phyloP scores from a whole-genome alignment of 2,329 filamentous ascomycete species.

The Penicillium sp. region DNA sequence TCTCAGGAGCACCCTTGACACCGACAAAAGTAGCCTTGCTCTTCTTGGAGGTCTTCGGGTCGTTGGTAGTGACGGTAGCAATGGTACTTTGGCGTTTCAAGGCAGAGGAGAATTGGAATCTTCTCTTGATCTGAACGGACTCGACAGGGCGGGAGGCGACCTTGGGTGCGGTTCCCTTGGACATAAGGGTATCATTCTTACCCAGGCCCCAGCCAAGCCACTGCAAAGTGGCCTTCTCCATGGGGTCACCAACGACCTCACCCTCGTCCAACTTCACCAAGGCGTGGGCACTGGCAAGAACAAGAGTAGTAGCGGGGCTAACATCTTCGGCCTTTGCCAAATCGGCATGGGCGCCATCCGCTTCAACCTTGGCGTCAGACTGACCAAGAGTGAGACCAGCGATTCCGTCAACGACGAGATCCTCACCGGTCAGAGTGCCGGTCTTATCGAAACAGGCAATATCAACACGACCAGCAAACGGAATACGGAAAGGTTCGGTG shows the following conservation, averaged over 20 bases:
- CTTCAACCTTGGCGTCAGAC: conserved; percentile 65
- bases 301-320: conserved; percentile 81
- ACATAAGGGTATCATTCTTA: conserved; percentile 78
- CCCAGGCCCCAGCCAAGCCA: conserved; percentile 94
- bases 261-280: conserved; percentile 95
- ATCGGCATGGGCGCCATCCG: conserved; percentile 79
- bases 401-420: conserved; percentile 94
- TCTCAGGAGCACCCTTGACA: conserved; percentile 97
- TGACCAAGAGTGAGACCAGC: conserved; percentile 79
- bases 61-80: conserved; percentile 73
- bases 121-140: conserved; percentile 88
- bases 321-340: conserved; percentile 71
- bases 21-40: conserved; percentile 84
- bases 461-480: conserved; percentile 91
- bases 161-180: conserved; percentile 53
- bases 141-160: conserved; percentile 55
- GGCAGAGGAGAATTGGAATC: conserved; percentile 97
- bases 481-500: conserved; percentile 97
- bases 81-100: conserved; percentile 96
- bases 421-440: conserved; percentile 92
- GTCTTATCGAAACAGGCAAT: conserved; percentile 99
- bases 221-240: conserved; percentile 93
- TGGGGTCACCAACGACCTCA: conserved; percentile 95
- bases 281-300: conserved; percentile 91
- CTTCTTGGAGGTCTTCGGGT: conserved; percentile 73